These are phyloP conservation scores for Debaryomycetaceae sp. DNA, from an alignment of 1,139 yeast species.

Conservation along the genomic window DNA sequence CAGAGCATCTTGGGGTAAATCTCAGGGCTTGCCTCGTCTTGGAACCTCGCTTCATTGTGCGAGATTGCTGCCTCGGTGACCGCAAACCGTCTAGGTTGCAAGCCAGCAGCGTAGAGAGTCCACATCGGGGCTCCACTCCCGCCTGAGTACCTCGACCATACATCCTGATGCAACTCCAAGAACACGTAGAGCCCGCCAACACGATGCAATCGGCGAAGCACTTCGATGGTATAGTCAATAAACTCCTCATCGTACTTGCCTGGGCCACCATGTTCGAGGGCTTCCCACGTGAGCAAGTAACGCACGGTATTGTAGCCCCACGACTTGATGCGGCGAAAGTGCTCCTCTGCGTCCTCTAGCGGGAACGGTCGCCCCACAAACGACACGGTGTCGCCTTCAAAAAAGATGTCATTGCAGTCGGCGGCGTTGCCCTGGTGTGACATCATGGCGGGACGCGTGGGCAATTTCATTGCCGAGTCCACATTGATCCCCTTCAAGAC, in stretches of 20 bases:
- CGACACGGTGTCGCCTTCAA: conserved; percentile 67
- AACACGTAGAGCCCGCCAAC: conserved; percentile 78
- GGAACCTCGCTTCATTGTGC: conserved; percentile 50
- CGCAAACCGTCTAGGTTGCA: conserved; percentile 68
- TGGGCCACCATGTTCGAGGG: conserved; percentile 86
- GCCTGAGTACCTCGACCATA: conserved; percentile 88
- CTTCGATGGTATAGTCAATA: conserved; percentile 62
- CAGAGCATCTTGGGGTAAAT: conserved; percentile 82
- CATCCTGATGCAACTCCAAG: conserved; percentile 90
- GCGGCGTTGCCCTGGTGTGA: conserved; percentile 46
- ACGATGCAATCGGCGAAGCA: conserved; percentile 53
- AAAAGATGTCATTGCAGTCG: conserved; percentile 45
- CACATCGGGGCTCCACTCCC: conserved; percentile 96
- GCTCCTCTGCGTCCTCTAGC: conserved; percentile 64
- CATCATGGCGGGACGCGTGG: conserved; percentile 52
- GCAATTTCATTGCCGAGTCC: conserved; percentile 74
- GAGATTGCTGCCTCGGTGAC: conserved; percentile 70
- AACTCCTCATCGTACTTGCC: conserved; percentile 76
- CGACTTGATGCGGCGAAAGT: conserved; percentile 63
- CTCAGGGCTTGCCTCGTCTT: conserved; percentile 28
- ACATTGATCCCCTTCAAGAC: conserved; percentile 78
- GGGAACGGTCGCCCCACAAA: conserved; percentile 84
- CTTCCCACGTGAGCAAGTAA: conserved; percentile 86
- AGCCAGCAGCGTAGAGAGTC: conserved; percentile 94
- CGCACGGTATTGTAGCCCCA: conserved; percentile 83